These are phyloP conservation scores for Astrothelium subdiscretum DNA, from an alignment of 495 filamentous ascomycete genomes.

Conservation along the genomic window DNA sequence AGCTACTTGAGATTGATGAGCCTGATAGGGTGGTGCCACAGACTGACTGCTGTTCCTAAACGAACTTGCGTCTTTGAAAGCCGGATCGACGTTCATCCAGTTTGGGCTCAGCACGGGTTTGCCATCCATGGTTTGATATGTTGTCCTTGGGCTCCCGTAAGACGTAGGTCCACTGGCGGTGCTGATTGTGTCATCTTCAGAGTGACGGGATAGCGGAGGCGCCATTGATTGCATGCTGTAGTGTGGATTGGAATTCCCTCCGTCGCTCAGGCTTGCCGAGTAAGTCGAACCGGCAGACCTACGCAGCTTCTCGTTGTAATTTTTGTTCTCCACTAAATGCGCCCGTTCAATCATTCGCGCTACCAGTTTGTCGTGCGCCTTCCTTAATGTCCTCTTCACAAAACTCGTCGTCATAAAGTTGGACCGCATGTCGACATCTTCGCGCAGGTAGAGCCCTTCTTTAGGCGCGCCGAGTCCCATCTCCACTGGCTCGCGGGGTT, in stretches of 20 bases:
- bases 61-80: neutral
- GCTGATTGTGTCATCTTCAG: neutral
- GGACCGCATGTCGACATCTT: slow-evolving; percentile 68
- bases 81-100: neutral
- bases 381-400: slow-evolving; percentile 65
- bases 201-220: neutral
- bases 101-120: neutral
- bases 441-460: slow-evolving; percentile 58
- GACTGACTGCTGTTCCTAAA: neutral
- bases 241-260: neutral
- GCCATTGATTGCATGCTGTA: neutral
- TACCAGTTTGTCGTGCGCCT: slow-evolving; percentile 54
- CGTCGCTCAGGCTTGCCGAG: neutral
- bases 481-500: slow-evolving; percentile 46
- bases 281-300: neutral
- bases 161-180: neutral
- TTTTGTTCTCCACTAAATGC: neutral
- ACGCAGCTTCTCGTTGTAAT: neutral
- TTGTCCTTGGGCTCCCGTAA: neutral
- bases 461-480: slow-evolving; percentile 48
- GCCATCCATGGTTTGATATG: neutral
- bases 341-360: slow-evolving; percentile 53
- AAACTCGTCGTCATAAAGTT: slow-evolving; percentile 60
- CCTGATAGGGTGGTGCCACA: neutral
- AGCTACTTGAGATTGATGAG: neutral